Evolutionary conservation across 208 protist genomes (phyloP), one percentile per base, ranked within the genome.

Genomic region (Trypanosomatidae sp.): DNA sequence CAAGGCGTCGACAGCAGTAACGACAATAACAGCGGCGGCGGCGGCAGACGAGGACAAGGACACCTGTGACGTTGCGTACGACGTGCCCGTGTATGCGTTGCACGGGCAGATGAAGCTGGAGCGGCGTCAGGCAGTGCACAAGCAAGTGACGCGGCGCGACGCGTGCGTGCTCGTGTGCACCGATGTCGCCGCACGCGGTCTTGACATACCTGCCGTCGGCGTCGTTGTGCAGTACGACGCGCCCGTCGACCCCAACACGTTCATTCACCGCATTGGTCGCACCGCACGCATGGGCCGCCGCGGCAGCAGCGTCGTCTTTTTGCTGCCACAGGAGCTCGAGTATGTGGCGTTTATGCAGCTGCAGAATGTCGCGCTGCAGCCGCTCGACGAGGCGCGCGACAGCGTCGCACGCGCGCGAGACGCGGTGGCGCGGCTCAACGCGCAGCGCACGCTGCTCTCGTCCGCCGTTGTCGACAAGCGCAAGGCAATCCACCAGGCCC

Each of bases 201-300:
- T 98, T 10, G 97, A 99, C 66, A 89, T 99, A 21, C 92, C 95
- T 3, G 74, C 73, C 24, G 85, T 99, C 15, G 72, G 88, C 35
- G 82, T 87, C 33, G 97, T 99, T 11, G 59, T 98, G 28, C 97
- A 99, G 83, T 98, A 95, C 61, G 97, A 99, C 63, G 83, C 96
- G 15, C 96, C 97, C 15, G 71, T 85, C 1, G 88, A 96, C 39
- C 83, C 88, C 10, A 71, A 67, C 50, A 93, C 95, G 15, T 98
- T 98, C 55, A 95, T 98, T 25, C 96, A 98, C 61, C 85, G 96
- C 42, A 95, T 97, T 26, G 96, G 97, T 15, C 79, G 96, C 43
- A 98, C 97, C 5, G 97, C 96, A 2, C 86, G 97, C 21, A 85
- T 98, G 71, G 96, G 96, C 20, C 79, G 91, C 10, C 57, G 56